Base-by-base conservation (phyloP, 495 filamentous ascomycete species). In the Umbilicaria muhlenbergii region DNA sequence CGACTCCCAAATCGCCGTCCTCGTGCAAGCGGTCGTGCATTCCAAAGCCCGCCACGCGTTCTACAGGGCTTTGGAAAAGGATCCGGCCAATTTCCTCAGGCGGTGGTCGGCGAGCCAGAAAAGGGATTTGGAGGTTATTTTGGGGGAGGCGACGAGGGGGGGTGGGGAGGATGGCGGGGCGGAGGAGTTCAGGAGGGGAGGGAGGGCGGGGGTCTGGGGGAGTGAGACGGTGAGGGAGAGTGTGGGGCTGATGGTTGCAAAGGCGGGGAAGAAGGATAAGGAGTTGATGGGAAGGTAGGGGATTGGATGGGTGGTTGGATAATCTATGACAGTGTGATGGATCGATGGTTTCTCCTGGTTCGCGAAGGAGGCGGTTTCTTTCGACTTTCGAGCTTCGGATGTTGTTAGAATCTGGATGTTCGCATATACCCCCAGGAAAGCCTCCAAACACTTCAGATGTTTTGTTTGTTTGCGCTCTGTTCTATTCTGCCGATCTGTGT, bases 81-180 rank as follows among this genome's bases (percentile, higher is more conserved):
- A 96, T 51, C 91, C 91, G 0, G 85, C 78, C 5, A 72, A 64
- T 2, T 94, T 96, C 51, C 67, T 94, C 31, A 73, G 71, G 41
- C 70, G 77, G 50, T 98, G 89, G 91, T 67, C 92, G 44, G 81
- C 76, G 52, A 83, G 77, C 6, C 91, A 98, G 68, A 82, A 81
- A 55, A 64, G 91, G 38, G 91, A 98, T 61, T 66, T 96, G 41
- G 89, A 95, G 58, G 77, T 88, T 10, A 78, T 96, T 35, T 62
- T 89, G 38, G 91, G 91, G 32, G 92, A 95, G 60, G 75, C 74
- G 3, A 69, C 69, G 35, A 67, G 78, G 19, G 78, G 78, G 7
- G 80, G 74, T 37, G 79, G 75, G 8, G 80, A 83, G 38, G 71
- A 75, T 53, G 67, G 59, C 16, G 68, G 59, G 35, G 71, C 69